Percentiles rank a stretch among this genome's conserved stretches.
Conservation (phyloP, 1,284 basidiomycete species). For the Sutorius eximius region DNA sequence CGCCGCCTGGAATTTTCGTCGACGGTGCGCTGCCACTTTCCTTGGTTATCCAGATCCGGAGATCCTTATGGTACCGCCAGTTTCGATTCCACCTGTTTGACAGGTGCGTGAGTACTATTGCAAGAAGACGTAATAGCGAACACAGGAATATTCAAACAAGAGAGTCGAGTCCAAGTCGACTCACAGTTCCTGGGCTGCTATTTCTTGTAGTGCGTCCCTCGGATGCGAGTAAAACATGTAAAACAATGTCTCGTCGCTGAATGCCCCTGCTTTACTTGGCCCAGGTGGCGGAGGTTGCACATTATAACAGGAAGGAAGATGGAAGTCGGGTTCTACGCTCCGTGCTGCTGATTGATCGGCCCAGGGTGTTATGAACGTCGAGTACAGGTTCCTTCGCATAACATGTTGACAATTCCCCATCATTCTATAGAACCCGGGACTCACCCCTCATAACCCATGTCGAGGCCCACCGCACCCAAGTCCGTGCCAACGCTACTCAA, state of each 20-base stretch:
- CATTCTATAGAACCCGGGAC: constrained; percentile 36
- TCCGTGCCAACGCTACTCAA: constrained; percentile 91
- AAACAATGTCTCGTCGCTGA: constrained; percentile 97
- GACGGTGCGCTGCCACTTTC: constrained; percentile 81
- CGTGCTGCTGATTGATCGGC: constrained; percentile 84
- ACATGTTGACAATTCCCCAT: constrained; percentile 22
- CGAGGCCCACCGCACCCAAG: constrained; percentile 89
- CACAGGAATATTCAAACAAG: constrained; percentile 2
- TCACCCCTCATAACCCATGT: constrained; percentile 83
- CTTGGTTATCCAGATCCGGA: constrained; percentile 94
- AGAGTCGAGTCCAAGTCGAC: constrained; percentile 34
- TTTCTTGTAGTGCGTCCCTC: constrained; percentile 90
- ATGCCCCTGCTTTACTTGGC: constrained; percentile 82
- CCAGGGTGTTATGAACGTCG: constrained; percentile 97
- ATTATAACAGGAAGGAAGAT: constrained; percentile 91
- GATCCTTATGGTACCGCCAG: constrained; percentile 97
- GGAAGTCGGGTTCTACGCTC: constrained; percentile 87
- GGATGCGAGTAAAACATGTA: constrained; percentile 99
- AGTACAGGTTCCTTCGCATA: constrained; percentile 70
- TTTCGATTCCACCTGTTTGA: constrained; percentile 83
- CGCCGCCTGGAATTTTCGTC: constrained; percentile 86
- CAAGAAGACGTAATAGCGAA: not conserved
- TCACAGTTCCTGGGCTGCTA: constrained; percentile 93
- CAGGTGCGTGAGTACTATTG: constrained; percentile 7
- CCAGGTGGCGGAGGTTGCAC: constrained; percentile 91